Conservation (phyloP, 257 asterid species). For the Jacaranda mimosifolia region DNA sequence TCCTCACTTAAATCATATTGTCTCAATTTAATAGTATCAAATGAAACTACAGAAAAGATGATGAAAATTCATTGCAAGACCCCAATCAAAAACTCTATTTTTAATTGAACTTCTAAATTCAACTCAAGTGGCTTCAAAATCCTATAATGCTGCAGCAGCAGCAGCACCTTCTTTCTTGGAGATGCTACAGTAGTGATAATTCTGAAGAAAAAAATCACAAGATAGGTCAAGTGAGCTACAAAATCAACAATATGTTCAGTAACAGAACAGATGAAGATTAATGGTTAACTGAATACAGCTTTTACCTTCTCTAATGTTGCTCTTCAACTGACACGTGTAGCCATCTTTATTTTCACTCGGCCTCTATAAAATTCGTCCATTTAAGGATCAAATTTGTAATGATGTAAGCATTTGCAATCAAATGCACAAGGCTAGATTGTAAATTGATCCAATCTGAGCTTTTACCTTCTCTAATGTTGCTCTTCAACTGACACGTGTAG, state of each 20-base stretch:
- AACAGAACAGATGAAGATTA: neutral
- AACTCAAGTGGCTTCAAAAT: neutral
- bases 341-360: too few species aligned
- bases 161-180: constrained; percentile 5
- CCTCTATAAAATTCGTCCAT: too few species aligned
- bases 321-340: too few species aligned
- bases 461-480: too few species aligned
- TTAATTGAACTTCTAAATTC: neutral
- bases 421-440: too few species aligned
- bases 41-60: neutral
- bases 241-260: neutral
- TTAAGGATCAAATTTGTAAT: too few species aligned
- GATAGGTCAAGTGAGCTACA: neutral
- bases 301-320: too few species aligned
- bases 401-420: too few species aligned
- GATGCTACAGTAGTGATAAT: neutral
- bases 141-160: neutral
- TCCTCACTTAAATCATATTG: too few species aligned
- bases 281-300: neutral
- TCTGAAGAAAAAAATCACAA: neutral
- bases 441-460: neutral
- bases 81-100: neutral
- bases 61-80: neutral
- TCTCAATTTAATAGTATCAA: too few species aligned
- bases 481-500: too few species aligned